Base-by-base conservation (phyloP, 768 basidiomycete genomes). In the Lactarius sp. region DNA sequence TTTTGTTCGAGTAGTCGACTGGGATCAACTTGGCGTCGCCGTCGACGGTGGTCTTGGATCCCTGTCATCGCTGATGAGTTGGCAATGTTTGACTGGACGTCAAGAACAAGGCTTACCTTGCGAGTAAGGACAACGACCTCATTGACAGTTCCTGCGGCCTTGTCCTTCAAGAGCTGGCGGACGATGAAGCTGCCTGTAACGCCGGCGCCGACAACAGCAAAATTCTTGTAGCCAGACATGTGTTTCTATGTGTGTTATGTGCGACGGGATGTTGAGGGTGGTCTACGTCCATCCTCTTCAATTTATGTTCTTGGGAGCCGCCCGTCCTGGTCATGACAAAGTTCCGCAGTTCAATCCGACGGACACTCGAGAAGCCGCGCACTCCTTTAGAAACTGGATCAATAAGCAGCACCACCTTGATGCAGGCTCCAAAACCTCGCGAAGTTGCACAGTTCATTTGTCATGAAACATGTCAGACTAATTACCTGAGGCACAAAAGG, bases 51-150 rank as follows among this genome's bases (percentile, higher is more conserved):
- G 41, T 41, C 27, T 59, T 52, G 16, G 55, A 62, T 34, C 55
- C 61, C 59, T 67, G 22, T 6, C 14, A 36, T 20, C 7, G 20
- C 20, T 9, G 7, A 44, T 50, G 16, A 12, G 37, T 42, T 14
- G 3, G 6, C 6, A 7, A 18, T 22, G 22, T 16, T 39, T 16
- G 46, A 20, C 8, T 9, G n/a, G 10, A 47, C 20, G 46, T 47
- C 20, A 16, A 27, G 27, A 27, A 27, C 18, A 12, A 10, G 20
- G 33, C 58, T 37, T 33, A 52, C 66, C 14, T 42, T 9, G n/a
- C 66, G 66, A 22, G 66, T 61, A 16, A 68, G 64, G 31, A 68
- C 59, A 22, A 56, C 54, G 39, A 68, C 64, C 1, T 37, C 37
- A n/a, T 57, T 46, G n/a, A 68, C 27, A n/a, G 22, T 58, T 16